Evolutionary conservation across 345 rosid genomes (phyloP).

Genomic region (Isatis tinctoria): DNA sequence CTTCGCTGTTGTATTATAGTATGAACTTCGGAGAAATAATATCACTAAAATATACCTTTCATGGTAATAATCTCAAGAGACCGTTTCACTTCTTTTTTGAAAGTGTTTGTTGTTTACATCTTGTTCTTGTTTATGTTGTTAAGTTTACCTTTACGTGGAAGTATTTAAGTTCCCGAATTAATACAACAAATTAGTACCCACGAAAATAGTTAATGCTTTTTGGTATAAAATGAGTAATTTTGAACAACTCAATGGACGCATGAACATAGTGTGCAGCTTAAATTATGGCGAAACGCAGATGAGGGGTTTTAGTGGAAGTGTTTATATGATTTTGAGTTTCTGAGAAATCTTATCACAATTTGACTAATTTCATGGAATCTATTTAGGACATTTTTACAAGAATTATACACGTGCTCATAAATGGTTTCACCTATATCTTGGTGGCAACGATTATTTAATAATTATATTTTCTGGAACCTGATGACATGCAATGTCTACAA

Average conservation of each 20-base stretch:
- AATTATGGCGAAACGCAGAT: neutral
- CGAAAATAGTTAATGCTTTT: neutral
- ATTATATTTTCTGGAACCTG: neutral
- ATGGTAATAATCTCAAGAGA: neutral
- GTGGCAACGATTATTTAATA: neutral
- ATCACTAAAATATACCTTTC: neutral
- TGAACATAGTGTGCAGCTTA: slow-evolving; percentile 3
- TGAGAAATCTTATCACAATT: neutral
- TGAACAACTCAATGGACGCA: neutral
- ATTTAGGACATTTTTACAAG: neutral
- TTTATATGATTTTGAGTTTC: neutral
- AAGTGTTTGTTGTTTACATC: neutral
- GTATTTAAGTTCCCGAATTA: no score
- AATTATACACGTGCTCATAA: neutral
- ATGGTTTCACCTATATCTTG: neutral
- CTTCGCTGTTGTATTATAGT: no score
- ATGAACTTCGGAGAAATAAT: no score
- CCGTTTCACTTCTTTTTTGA: neutral
- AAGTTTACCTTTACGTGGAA: neutral
- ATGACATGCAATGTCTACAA: no score
- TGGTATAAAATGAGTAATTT: neutral
- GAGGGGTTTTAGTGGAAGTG: neutral
- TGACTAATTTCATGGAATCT: neutral
- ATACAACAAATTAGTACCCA: no score
- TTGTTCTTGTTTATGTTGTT: neutral